Evolutionary conservation across 768 basidiomycete genomes (phyloP), one percentile per base, ranked within the genome.

Genomic region (Russula dissimulans): DNA sequence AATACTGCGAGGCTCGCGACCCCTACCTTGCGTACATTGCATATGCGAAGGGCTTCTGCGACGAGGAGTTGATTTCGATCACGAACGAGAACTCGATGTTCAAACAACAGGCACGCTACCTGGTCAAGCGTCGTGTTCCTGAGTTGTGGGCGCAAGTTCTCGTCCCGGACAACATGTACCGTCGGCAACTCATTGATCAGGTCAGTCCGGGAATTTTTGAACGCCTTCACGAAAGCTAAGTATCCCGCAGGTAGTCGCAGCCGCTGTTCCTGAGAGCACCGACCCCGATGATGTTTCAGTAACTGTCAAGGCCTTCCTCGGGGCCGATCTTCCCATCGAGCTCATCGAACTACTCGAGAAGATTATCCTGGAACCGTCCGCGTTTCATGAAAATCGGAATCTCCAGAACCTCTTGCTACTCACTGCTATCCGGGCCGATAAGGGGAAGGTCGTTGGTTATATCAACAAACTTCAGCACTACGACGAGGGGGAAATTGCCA

Each of bases 81-180:
- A 98, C 97, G 50, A 98, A 98, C 70, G 95, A 95, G 66, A 99
- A 99, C 77, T 87, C 94, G 12, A 99, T 99, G 97, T 99, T 95
- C 82, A 99, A 98, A 75, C 95, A 99, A 69, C 97, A 98, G 74
- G 91, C 97, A 54, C 87, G 97, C 32, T 99, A 99, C 75, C 84
- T 99, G 59, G 91, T 97, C 70, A 97, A 95, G 75, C 87, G 97
- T 67, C 91, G 97, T 63, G 86, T 91, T 63, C 84, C 89, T 15
- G 97, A 98, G 62, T 83, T 99, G 34, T 99, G 97, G 97, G 84
- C 88, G 1, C 93, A 97, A 74, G 97, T 99, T 39, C 85, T 99
- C 57, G 78, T 83, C 11, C 79, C 82, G 4, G 93, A 93, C 64
- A 97, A 97, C 72, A 81, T 91, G 50, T 87, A 98, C 71, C 91